These are phyloP conservation scores for Blastocystis sp. DNA, from an alignment of 352 stramenopile species.

Conservation along the genomic window DNA sequence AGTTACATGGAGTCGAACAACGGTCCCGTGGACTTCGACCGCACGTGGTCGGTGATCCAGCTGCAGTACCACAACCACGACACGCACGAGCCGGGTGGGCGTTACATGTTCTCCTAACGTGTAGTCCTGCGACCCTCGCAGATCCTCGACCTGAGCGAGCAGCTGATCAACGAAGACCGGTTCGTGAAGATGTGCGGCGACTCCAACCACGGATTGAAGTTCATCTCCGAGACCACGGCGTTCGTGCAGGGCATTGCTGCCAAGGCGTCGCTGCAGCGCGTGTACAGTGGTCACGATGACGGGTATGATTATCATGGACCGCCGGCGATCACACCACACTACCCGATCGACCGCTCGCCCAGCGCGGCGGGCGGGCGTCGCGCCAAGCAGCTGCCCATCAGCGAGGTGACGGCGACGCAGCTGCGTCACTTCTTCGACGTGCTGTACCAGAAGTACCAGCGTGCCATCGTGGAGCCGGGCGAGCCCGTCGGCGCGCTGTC, in stretches of 20 bases:
- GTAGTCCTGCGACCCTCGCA: conserved; percentile 82
- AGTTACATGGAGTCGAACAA: conserved; percentile 84
- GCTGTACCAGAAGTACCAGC: conserved; percentile 81
- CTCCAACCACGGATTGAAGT: conserved; percentile 84
- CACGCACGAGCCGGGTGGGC: not conserved
- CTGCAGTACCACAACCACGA: conserved; percentile 81
- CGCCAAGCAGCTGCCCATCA: not conserved
- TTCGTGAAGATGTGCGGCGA: conserved; percentile 83
- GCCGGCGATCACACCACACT: not conserved
- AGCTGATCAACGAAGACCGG: conserved; percentile 82
- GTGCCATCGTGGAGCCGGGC: conserved; percentile 85
- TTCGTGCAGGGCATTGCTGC: conserved; percentile 78
- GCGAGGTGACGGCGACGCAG: conserved; percentile 69
- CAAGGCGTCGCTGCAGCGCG: conserved; percentile 28
- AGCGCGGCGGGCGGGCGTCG: not conserved
- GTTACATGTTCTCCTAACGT: conserved; percentile 73
- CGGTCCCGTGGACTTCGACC: conserved; percentile 92
- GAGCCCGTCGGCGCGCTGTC: conserved; percentile 95
- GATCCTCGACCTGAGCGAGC: conserved; percentile 84
- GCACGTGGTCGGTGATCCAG: conserved; percentile 87
- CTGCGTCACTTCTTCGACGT: conserved; percentile 77
- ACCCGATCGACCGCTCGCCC: conserved; percentile 27
- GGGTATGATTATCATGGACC: conserved; percentile 41
- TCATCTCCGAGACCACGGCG: conserved; percentile 86
- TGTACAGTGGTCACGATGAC: conserved; percentile 36